Percentiles rank a stretch among this genome's conserved stretches.
These are phyloP conservation scores for Chamaecyparis obtusa DNA, from an alignment of 75 land plant species.

Conservation along the genomic window DNA sequence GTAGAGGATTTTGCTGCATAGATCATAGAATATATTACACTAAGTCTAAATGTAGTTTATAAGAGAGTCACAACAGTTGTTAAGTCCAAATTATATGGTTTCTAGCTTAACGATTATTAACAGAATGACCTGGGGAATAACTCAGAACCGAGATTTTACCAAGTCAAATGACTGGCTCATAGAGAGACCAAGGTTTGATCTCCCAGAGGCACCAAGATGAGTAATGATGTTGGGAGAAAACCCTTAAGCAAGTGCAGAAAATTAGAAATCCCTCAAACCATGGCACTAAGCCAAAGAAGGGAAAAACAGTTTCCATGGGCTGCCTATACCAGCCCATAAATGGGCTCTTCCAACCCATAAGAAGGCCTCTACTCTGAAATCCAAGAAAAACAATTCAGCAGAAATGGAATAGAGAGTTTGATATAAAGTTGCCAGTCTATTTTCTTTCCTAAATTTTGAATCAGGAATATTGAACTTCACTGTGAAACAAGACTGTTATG, in stretches of 20 bases:
- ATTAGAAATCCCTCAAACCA: background rate
- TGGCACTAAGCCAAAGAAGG: background rate
- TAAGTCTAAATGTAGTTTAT: background rate
- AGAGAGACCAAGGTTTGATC: background rate
- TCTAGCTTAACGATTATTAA: background rate
- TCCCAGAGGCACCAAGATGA: background rate
- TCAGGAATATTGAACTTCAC: background rate
- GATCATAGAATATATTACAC: background rate
- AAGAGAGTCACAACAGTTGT: background rate
- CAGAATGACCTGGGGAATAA: background rate
- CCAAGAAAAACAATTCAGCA: background rate
- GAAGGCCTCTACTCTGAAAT: background rate
- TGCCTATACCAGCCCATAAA: background rate
- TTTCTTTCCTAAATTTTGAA: background rate
- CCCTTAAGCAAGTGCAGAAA: background rate
- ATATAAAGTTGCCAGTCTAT: background rate
- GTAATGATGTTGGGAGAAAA: background rate
- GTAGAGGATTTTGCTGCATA: background rate
- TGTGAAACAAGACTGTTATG: background rate
- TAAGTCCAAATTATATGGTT: background rate
- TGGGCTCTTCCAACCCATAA: background rate
- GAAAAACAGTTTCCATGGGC: background rate
- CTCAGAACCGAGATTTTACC: background rate
- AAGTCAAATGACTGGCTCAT: background rate
- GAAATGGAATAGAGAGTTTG: background rate